These are phyloP conservation scores for Sarocladiaceae sp. DNA, from an alignment of 2,329 filamentous ascomycete genomes.

Conservation along the genomic window DNA sequence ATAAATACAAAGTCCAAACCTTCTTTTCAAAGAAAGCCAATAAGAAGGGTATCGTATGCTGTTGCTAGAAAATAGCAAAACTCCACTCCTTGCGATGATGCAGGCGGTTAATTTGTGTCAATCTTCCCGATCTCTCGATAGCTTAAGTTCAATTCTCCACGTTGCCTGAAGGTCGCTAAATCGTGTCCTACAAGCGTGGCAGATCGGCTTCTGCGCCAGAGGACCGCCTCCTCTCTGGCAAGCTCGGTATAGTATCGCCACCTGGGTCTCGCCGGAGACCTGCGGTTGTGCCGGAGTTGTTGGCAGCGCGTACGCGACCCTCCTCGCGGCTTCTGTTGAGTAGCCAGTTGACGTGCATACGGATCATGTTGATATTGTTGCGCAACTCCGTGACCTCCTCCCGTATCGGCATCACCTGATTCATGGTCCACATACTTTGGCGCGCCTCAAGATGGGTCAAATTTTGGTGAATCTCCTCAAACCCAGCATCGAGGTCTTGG, in stretches of 20 bases:
- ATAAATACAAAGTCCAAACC: background rate
- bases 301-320: constrained; percentile 33
- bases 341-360: constrained; percentile 57
- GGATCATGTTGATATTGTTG: constrained; percentile 52
- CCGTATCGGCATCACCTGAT: constrained; percentile 57
- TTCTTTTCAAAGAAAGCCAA: background rate
- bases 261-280: constrained; percentile 24
- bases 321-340: constrained; percentile 49
- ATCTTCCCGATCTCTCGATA: background rate
- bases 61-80: background rate
- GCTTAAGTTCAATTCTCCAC: no score
- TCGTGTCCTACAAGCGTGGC: constrained; percentile 20
- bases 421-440: constrained; percentile 57
- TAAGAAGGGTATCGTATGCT: background rate
- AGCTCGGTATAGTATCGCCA: constrained; percentile 19
- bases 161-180: no score
- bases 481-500: constrained; percentile 39
- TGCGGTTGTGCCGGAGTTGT: constrained; percentile 25
- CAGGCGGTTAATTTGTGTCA: background rate
- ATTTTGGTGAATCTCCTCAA: constrained; percentile 53
- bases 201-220: constrained; percentile 32
- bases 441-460: constrained; percentile 55
- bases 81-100: background rate
- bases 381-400: constrained; percentile 58
- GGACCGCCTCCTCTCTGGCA: constrained; percentile 32